phyloP scores from a whole-genome alignment of 805 yeast genomes.

The Kodamaea kakaduensis region DNA sequence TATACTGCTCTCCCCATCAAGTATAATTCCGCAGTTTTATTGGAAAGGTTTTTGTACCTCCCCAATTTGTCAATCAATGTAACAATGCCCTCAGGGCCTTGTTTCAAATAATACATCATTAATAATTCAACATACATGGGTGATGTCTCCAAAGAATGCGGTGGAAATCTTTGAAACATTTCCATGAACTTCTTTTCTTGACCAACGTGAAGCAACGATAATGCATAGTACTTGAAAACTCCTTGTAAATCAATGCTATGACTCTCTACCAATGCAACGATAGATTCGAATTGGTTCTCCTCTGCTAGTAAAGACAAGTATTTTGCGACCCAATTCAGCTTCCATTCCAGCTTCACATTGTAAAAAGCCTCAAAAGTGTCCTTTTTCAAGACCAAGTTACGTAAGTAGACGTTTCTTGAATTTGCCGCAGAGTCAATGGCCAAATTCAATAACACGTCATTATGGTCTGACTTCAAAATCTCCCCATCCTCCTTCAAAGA shows the following conservation, averaged over 20 bases:
- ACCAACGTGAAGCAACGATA: conserved; percentile 14
- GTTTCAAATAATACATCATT: conserved; percentile 20
- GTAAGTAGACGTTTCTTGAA: conserved; percentile 21
- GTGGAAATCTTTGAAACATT: conserved; percentile 16
- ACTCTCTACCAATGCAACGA: conserved; percentile 10
- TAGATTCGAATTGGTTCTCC: conserved; percentile 2
- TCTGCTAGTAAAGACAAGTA: conserved; percentile 1
- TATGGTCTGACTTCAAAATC: not conserved
- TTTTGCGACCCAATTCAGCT: conserved; percentile 5
- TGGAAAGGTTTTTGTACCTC: conserved; percentile 12
- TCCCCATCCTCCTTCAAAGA: conserved; percentile 10
- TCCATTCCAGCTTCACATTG: conserved; percentile 4
- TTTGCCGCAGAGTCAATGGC: conserved; percentile 9
- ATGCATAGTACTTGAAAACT: conserved; percentile 9
- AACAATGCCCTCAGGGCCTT: conserved; percentile 16
- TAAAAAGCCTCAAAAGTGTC: not conserved
- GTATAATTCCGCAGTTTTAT: conserved; percentile 14
- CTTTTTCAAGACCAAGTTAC: conserved; percentile 10
- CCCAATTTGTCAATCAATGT: conserved; percentile 18
- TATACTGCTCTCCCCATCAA: conserved; percentile 21
- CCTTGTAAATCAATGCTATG: conserved; percentile 5
- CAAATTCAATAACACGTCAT: conserved; percentile 8
- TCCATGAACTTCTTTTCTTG: conserved; percentile 15
- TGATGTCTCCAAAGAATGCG: conserved; percentile 12
- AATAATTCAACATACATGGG: conserved; percentile 18